phyloP scores from a whole-genome alignment of 202 grass and related monocot genomes.

The Schoenoplectus tabernaemontani region DNA sequence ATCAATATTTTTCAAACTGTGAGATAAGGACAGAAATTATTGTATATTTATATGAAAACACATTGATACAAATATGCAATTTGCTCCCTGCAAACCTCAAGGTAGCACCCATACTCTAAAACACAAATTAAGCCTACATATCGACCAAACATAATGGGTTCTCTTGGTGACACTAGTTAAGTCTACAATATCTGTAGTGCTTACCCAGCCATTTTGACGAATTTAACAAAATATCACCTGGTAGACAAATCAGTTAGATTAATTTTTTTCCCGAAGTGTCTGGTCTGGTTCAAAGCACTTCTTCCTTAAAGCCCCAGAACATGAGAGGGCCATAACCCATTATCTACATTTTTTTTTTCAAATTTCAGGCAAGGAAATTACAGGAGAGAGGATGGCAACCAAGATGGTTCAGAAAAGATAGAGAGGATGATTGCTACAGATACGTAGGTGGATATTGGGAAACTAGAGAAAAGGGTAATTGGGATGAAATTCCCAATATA shows the following conservation, averaged over 20 bases:
- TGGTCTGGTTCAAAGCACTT: background rate
- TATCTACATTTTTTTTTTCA: background rate
- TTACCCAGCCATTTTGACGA: background rate
- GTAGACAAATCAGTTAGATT: background rate
- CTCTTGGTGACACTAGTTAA: background rate
- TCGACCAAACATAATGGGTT: background rate
- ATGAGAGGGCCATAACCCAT: background rate
- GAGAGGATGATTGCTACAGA: conserved; percentile 61
- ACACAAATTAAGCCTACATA: background rate
- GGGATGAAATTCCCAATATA: conserved; percentile 63
- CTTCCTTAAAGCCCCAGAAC: background rate
- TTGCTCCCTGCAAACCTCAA: background rate
- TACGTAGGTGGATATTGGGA: conserved; percentile 91
- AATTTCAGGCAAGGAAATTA: conserved; percentile 61
- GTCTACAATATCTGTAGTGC: background rate
- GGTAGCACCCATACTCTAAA: background rate
- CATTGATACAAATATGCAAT: background rate
- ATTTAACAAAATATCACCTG: background rate
- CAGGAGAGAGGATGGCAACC: conserved; percentile 94
- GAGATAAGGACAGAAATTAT: background rate
- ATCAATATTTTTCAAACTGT: background rate
- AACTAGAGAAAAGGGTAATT: conserved; percentile 54
- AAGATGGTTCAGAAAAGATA: conserved; percentile 81
- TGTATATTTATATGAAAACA: background rate
- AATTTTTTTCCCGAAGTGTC: background rate